These are phyloP conservation scores for Aschersonia sp. DNA, from an alignment of 2,329 filamentous ascomycete genomes.

Conservation along the genomic window DNA sequence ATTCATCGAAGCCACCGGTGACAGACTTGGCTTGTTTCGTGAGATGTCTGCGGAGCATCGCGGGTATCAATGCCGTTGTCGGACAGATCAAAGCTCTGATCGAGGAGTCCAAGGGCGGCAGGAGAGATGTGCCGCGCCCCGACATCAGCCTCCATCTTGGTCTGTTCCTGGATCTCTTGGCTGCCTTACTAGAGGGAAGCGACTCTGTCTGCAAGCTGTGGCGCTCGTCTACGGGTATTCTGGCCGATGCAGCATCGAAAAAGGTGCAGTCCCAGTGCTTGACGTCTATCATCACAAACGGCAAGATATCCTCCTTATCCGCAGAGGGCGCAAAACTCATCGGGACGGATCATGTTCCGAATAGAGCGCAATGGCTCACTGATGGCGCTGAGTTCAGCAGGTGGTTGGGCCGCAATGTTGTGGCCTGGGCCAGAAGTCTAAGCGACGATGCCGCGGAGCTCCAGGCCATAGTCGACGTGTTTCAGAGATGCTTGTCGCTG, in stretches of 20 bases:
- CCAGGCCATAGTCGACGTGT: conserved; percentile 30
- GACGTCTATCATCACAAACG: conserved; percentile 29
- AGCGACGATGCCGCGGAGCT: conserved; percentile 17
- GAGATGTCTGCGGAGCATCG: conserved; percentile 53
- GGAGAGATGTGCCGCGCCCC: conserved; percentile 21
- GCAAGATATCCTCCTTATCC: conserved; percentile 32
- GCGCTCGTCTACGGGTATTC: conserved; percentile 13
- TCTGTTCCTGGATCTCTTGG: conserved; percentile 29
- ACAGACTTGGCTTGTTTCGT: conserved; percentile 31
- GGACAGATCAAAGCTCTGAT: conserved; percentile 52
- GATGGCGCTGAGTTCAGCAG: conserved; percentile 48
- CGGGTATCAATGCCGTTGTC: conserved; percentile 64
- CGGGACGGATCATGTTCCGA: conserved; percentile 15
- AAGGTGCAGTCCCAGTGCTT: conserved; percentile 21
- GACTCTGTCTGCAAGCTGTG: conserved; percentile 22
- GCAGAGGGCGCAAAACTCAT: conserved; percentile 41
- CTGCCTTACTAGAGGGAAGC: conserved; percentile 23
- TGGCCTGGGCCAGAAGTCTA: conserved; percentile 21
- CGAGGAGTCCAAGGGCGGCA: conserved; percentile 28
- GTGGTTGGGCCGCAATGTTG: conserved; percentile 59
- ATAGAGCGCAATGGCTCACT: conserved; percentile 40
- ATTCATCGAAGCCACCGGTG: conserved; percentile 11
- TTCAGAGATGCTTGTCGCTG: conserved; percentile 49
- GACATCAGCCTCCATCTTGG: conserved; percentile 28
- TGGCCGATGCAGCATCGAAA: conserved; percentile 11